Percentiles rank a stretch among this genome's conserved stretches.
Conservation (phyloP, 768 basidiomycete species). For the Galerina marginata region DNA sequence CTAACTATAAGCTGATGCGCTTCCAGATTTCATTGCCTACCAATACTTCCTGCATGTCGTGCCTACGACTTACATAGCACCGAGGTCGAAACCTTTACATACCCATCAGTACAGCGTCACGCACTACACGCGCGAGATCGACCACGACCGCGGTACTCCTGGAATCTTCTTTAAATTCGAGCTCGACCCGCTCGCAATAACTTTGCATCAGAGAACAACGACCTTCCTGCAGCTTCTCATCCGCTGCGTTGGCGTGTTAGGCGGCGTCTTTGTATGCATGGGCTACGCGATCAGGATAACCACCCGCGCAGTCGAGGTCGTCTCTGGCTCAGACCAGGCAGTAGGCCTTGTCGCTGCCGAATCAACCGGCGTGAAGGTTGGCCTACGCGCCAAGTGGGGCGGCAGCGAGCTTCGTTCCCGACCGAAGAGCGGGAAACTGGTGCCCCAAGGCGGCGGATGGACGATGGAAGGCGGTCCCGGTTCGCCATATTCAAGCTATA, state of each 20-base stretch:
- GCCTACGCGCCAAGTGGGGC: constrained; percentile 69
- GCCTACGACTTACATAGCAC: constrained; percentile 89
- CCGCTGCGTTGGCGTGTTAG: constrained; percentile 89
- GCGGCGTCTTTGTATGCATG: constrained; percentile 87
- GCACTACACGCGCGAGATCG: constrained; percentile 80
- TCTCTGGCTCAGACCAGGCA: constrained; percentile 56
- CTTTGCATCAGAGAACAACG: constrained; percentile 88
- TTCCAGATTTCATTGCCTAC: constrained; percentile 82
- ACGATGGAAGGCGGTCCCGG: constrained; percentile 53
- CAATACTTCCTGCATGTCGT: constrained; percentile 97
- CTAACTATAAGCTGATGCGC: constrained; percentile 1
- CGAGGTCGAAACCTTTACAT: constrained; percentile 63
- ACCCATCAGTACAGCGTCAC: constrained; percentile 95
- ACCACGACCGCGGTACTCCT: constrained; percentile 80
- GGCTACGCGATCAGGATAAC: constrained; percentile 75
- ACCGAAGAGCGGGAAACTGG: constrained; percentile 45
- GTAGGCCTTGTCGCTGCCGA: constrained; percentile 68
- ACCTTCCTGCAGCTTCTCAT: constrained; percentile 82
- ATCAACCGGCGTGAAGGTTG: constrained; percentile 57
- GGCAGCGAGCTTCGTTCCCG: constrained; percentile 70
- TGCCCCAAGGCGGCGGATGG: constrained; percentile 66
- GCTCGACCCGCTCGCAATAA: constrained; percentile 86
- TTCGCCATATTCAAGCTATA: constrained; percentile 42
- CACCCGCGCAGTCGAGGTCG: constrained; percentile 68
- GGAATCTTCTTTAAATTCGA: constrained; percentile 99